These are phyloP conservation scores for Pleurotus cornucopiae DNA, from an alignment of 768 basidiomycete species.

Conservation along the genomic window DNA sequence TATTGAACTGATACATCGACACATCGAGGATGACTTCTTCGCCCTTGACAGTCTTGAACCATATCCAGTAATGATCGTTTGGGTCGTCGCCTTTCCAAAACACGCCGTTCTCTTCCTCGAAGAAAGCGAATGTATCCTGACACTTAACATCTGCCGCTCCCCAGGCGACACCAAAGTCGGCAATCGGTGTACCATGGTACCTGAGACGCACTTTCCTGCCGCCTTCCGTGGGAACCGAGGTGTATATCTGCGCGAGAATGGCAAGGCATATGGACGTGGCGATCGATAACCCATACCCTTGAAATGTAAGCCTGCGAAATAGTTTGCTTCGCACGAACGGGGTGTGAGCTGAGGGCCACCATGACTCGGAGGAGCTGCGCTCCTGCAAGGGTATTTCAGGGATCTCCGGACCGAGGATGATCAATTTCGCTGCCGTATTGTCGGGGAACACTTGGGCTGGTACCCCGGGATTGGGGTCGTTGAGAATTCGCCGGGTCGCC, in stretches of 20 bases:
- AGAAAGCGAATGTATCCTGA: conserved; percentile 34
- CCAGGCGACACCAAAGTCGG: conserved; percentile 40
- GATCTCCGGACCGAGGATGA: conserved; percentile 24
- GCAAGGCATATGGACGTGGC: conserved; percentile 27
- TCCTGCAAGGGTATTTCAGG: neutral
- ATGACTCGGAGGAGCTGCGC: conserved; percentile 12
- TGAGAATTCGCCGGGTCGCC: conserved; percentile 22
- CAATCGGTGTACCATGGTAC: conserved; percentile 33
- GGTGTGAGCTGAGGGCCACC: conserved; percentile 30
- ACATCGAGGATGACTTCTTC: conserved; percentile 37
- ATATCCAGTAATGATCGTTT: conserved; percentile 46
- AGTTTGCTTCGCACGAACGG: conserved; percentile 24
- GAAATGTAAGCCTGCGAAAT: conserved; percentile 23
- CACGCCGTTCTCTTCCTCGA: conserved; percentile 16
- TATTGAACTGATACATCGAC: conserved; percentile 40
- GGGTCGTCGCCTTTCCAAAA: conserved; percentile 35
- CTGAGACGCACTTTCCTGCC: conserved; percentile 26
- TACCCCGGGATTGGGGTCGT: conserved; percentile 18
- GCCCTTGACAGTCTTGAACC: conserved; percentile 38
- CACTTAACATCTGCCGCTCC: conserved; percentile 28
- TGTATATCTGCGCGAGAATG: conserved; percentile 35
- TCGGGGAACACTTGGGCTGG: conserved; percentile 18
- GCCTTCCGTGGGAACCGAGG: conserved; percentile 14
- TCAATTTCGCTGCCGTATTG: conserved; percentile 19
- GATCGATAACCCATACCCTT: conserved; percentile 30